Evolutionary conservation across 495 filamentous ascomycete species (phyloP).

Genomic region (Neurospora cerealis): DNA sequence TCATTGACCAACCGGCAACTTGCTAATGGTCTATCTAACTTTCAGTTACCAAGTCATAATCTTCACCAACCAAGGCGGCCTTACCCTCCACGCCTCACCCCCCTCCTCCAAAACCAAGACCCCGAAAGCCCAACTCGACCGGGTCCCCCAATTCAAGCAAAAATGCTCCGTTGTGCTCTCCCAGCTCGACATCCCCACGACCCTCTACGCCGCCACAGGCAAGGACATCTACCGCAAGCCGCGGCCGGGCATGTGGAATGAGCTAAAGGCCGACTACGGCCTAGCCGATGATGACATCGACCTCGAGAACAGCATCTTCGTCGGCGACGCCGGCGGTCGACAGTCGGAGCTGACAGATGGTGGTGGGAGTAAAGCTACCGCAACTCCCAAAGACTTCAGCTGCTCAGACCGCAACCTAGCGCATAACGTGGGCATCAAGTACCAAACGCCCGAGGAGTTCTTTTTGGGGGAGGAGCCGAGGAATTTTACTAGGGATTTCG

Average conservation of each 20-base stretch:
- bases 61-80: conserved; percentile 78
- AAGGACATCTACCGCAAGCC: conserved; percentile 81
- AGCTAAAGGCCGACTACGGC: conserved; percentile 65
- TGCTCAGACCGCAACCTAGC: conserved; percentile 82
- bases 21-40: conserved; percentile 1
- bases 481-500: conserved; percentile 57
- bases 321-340: conserved; percentile 74
- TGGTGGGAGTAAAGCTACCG: conserved; percentile 5
- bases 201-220: conserved; percentile 74
- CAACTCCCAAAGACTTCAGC: conserved; percentile 46
- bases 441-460: conserved; percentile 83
- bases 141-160: conserved; percentile 66
- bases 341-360: conserved; percentile 12
- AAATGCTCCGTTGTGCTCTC: conserved; percentile 60
- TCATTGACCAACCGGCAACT: background rate
- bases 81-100: conserved; percentile 59
- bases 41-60: conserved; percentile 55
- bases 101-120: conserved; percentile 53
- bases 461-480: conserved; percentile 58
- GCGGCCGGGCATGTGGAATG: conserved; percentile 78
- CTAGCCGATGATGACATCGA: conserved; percentile 56
- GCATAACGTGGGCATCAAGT: conserved; percentile 67
- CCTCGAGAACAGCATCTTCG: conserved; percentile 61
- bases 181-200: conserved; percentile 65
- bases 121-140: conserved; percentile 49